Conservation (phyloP, 2,329 filamentous ascomycete species). For the Proliferodiscus dingleyae region DNA sequence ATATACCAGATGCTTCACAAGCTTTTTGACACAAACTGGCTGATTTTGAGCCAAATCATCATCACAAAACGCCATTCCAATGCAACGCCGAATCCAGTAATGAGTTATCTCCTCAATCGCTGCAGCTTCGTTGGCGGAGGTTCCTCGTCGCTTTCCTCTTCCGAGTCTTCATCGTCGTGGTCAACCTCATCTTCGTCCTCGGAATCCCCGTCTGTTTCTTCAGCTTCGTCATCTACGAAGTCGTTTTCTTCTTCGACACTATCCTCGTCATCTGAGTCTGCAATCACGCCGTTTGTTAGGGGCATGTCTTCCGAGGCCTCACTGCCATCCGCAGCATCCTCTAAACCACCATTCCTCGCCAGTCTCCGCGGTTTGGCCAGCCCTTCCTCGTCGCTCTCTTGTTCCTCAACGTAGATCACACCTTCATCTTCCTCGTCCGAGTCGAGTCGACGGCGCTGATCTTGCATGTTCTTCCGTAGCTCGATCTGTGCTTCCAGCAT, state of each 20-base stretch:
- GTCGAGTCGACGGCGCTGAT: conserved; percentile 34
- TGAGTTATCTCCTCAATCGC: conserved; percentile 12
- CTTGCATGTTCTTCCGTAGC: conserved; percentile 66
- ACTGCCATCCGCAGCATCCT: conserved; percentile 26
- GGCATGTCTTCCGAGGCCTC: conserved; percentile 34
- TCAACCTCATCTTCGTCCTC: conserved; percentile 41
- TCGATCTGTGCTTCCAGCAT: conserved; percentile 89
- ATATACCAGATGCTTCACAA: too few relatives aligned
- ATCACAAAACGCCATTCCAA: conserved; percentile 28
- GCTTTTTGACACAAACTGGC: too few relatives aligned
- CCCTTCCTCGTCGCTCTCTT: conserved; percentile 54
- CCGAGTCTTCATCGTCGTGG: conserved; percentile 41
- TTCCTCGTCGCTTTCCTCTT: conserved; percentile 39
- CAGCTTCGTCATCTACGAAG: conserved; percentile 47
- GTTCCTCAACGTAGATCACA: conserved; percentile 83
- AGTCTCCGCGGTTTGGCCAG: conserved; percentile 38
- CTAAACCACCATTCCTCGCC: conserved; percentile 18
- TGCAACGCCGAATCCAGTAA: conserved; percentile 26
- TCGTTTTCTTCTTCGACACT: conserved; percentile 38
- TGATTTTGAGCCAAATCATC: not conserved
- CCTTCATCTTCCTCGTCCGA: conserved; percentile 46
- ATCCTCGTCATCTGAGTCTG: conserved; percentile 45
- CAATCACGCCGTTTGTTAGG: conserved; percentile 41
- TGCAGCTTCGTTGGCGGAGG: conserved; percentile 27
- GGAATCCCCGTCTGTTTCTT: conserved; percentile 36